Base-by-base conservation (phyloP, 1,139 yeast species). In the Protomyces inundatus region DNA sequence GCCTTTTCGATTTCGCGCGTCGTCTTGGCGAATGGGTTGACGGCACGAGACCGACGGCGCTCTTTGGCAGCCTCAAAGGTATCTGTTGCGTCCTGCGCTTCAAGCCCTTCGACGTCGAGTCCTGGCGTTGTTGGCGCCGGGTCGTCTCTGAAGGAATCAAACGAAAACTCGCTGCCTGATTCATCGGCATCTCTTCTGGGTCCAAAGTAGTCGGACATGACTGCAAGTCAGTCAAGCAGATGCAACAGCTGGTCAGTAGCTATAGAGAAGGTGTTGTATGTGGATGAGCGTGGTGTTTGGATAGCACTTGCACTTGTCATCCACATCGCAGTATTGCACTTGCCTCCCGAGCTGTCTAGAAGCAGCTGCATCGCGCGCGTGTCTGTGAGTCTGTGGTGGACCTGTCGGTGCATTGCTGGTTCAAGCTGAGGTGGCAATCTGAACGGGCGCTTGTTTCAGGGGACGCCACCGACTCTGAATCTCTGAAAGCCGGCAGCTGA, bases 1-100 rank as follows among this genome's bases (percentile, higher is more conserved):
- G 64, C 62, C 57, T 55, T 55, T 42, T 46, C 64, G 30, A 40
- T 50, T 54, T 66, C 65, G 12, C 54, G 51, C 32, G 61, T 33
- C 3, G 54, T 33, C 52, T 48, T 54, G 36, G 14, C 40, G 36
- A 51, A 51, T 12, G 56, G 56, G 7, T 51, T 51, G 10, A 55
- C 48, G 9, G 16, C 48, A 4, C 48, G 23, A 10, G 48, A 42
- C 32, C 48, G 48, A 6, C 48, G 48, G 9, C 48, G 16, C 48
- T 42, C 48, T 30, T 42, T 42, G 23, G 48, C 48, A 23, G 48
- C 48, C 32, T 42, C 48, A 30, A 42, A 42, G 3, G 48, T 42
- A 9, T 42, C 48, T n/a, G 48, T 42, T 9, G 48, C 48, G 16
- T 42, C 48, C 30, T 42, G 48, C 9, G 48, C 48, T 10, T 42